These are phyloP conservation scores for Saitozyma sp. DNA, from an alignment of 768 basidiomycete genomes.

Conservation along the genomic window DNA sequence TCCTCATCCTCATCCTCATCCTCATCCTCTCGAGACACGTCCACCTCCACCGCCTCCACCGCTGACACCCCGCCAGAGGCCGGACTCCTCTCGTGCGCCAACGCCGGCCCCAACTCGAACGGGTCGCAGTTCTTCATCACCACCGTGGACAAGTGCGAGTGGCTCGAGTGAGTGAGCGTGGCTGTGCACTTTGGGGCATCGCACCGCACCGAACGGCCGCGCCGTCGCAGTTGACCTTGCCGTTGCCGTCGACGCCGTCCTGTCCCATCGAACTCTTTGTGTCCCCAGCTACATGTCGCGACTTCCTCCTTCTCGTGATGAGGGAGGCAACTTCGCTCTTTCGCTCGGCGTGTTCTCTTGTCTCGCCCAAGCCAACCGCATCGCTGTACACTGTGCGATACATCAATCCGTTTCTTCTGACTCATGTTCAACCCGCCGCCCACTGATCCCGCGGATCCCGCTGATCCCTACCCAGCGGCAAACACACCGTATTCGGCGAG, in stretches of 20 bases:
- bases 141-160: constrained; percentile 31
- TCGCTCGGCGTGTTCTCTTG: neutral
- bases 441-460: neutral
- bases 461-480: constrained; percentile 50
- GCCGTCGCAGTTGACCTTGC: too few relatives aligned
- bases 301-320: too few relatives aligned
- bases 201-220: too few relatives aligned
- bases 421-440: too few relatives aligned
- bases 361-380: neutral
- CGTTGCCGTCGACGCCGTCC: too few relatives aligned
- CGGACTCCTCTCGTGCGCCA: constrained; percentile 64
- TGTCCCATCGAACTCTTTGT: too few relatives aligned
- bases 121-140: constrained; percentile 54
- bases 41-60: too few relatives aligned
- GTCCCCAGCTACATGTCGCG: too few relatives aligned
- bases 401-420: too few relatives aligned
- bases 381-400: neutral
- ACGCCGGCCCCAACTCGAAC: constrained; percentile 61
- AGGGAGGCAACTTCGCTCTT: neutral
- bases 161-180: constrained; percentile 44
- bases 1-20: too few relatives aligned
- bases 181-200: neutral
- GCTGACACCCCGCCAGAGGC: constrained; percentile 19
- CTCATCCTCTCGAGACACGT: too few relatives aligned
- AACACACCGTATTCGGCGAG: constrained; percentile 68